These are phyloP conservation scores for Ceratocystis cubensis DNA, from an alignment of 2,329 filamentous ascomycete genomes.

Conservation along the genomic window DNA sequence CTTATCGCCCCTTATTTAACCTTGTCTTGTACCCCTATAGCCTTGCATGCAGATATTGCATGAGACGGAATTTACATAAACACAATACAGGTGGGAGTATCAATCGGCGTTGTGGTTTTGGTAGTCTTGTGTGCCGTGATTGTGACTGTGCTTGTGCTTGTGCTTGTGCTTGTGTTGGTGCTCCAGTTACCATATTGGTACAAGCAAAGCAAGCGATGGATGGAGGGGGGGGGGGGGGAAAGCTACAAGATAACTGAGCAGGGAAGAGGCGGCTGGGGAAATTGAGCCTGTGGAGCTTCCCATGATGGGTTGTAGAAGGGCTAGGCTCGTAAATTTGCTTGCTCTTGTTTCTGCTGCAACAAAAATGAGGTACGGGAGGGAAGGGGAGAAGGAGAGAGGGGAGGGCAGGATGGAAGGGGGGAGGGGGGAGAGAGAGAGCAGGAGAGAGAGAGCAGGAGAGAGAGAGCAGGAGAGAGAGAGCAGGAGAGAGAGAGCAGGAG, in stretches of 20 bases:
- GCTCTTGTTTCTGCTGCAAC: background rate
- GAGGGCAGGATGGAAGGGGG: background rate
- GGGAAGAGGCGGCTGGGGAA: background rate
- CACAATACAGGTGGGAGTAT: too few relatives aligned
- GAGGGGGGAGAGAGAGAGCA: background rate
- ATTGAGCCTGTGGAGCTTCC: background rate
- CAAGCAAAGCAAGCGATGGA: background rate
- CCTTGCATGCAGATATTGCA: background rate
- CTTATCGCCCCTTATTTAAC: constrained; percentile 9
- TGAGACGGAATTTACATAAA: too few relatives aligned
- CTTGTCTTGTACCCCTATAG: constrained; percentile 2
- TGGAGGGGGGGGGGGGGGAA: too few relatives aligned
- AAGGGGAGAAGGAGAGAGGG: background rate
- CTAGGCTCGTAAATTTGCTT: background rate
- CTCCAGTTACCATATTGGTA: background rate
- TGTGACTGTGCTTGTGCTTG: too few relatives aligned
- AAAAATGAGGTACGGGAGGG: too few relatives aligned
- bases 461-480: background rate
- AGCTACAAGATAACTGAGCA: background rate
- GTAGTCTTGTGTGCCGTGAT: too few relatives aligned
- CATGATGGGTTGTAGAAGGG: background rate
- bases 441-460: background rate
- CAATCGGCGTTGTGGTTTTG: too few relatives aligned
- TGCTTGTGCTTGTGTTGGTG: background rate
- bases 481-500: background rate